These are phyloP conservation scores for Cinnamomum micranthum DNA, from an alignment of 164 flowering plant genomes.

Conservation along the genomic window DNA sequence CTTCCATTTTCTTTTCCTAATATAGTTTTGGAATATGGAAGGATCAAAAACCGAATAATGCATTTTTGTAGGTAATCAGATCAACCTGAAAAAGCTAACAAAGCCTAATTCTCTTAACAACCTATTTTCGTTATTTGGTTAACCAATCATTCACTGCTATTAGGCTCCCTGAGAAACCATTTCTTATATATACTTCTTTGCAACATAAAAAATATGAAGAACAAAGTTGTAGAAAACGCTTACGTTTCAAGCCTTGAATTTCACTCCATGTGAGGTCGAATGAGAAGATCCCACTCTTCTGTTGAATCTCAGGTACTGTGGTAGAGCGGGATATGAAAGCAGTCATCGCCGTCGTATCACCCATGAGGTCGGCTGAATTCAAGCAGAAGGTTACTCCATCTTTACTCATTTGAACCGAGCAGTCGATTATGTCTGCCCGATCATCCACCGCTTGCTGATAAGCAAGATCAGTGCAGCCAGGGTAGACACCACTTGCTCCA, in stretches of 20 bases:
- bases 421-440: constrained; percentile 90
- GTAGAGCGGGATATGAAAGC: constrained; percentile 52
- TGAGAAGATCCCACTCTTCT: constrained; percentile 57
- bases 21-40: not conserved
- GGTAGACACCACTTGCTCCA: constrained; percentile 88
- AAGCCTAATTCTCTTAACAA: not conserved
- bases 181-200: no score
- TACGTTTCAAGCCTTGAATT: constrained; percentile 76
- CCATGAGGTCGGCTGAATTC: constrained; percentile 50
- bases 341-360: constrained; percentile 50
- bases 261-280: constrained; percentile 87
- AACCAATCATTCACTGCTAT: not conserved
- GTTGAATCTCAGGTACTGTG: constrained; percentile 62
- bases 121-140: not conserved
- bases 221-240: constrained; percentile 5
- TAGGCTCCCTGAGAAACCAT: not conserved
- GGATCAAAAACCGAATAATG: no score
- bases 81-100: not conserved
- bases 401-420: constrained; percentile 85
- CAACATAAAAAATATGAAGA: not conserved
- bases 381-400: constrained; percentile 83
- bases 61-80: not conserved
- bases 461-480: constrained; percentile 84
- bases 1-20: not conserved
- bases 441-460: constrained; percentile 77